Percentiles rank a stretch among this genome's conserved stretches.
phyloP scores from a whole-genome alignment of 169 alveolate genomes.

The Plasmodium adleri region DNA sequence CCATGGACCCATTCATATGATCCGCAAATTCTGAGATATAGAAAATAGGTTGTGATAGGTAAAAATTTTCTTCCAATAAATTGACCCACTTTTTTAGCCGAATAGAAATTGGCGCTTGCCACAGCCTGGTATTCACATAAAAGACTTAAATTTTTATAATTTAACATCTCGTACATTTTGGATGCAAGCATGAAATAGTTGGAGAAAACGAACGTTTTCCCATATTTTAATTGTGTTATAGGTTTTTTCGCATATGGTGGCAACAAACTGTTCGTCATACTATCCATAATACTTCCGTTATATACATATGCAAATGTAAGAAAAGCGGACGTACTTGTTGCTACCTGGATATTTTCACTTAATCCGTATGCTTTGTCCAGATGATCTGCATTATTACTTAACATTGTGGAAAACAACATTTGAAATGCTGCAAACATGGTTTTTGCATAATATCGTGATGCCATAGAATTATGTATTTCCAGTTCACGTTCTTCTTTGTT shows the following conservation, averaged over 20 bases:
- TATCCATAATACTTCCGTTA: constrained; percentile 5
- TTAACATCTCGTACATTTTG: constrained; percentile 5
- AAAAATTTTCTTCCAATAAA: constrained; percentile 18
- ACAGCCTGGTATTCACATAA: constrained; percentile 48
- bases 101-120: constrained; percentile 7
- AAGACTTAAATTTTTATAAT: constrained; percentile 39
- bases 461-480: constrained; percentile 37
- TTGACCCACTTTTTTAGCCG: constrained; percentile 11
- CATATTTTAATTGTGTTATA: constrained; percentile 4
- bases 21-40: no score
- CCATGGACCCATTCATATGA: no score
- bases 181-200: constrained; percentile 11
- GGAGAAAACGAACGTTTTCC: no score
- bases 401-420: constrained; percentile 6
- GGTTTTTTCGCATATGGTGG: constrained; percentile 12
- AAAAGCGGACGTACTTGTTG: background rate
- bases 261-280: background rate
- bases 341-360: background rate
- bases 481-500: constrained; percentile 24
- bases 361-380: background rate
- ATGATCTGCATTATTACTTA: constrained; percentile 26
- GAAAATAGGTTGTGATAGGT: background rate
- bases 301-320: background rate
- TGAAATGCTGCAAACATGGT: constrained; percentile 28
- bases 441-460: constrained; percentile 32